Conservation (phyloP, 2,329 filamentous ascomycete species). For the Cercospora nicotianae region DNA sequence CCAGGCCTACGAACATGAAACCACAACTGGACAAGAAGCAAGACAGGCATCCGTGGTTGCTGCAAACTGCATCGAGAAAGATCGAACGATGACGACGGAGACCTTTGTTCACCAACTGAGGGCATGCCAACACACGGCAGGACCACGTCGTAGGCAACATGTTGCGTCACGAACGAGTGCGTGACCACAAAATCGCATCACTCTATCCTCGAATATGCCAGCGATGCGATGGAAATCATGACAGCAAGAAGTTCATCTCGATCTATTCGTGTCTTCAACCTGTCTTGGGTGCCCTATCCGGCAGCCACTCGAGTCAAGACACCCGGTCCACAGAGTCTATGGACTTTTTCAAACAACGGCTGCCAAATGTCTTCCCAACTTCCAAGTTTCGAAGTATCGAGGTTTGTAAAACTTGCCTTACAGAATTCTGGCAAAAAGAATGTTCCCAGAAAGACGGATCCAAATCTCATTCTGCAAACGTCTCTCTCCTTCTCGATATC, state of each 20-base stretch:
- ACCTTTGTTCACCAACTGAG: not conserved
- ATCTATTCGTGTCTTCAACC: not conserved
- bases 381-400: not conserved
- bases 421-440: not conserved
- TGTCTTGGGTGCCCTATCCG: not conserved
- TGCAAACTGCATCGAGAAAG: not conserved
- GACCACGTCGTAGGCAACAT: not conserved
- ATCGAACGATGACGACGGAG: not conserved
- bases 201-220: not conserved
- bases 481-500: not conserved
- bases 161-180: not conserved
- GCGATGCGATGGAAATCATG: not conserved
- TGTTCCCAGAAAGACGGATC: not conserved
- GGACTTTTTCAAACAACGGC: not conserved
- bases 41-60: not conserved
- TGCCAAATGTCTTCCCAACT: not conserved
- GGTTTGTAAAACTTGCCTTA: not conserved
- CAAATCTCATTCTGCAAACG: not conserved
- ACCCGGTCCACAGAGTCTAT: not conserved
- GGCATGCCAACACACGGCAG: not conserved
- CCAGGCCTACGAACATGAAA: not conserved
- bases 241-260: not conserved
- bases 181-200: not conserved
- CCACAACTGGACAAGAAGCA: not conserved
- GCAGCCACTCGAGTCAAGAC: constrained; percentile 1